A percentile compares a stretch with the other conserved stretches of the same genome.
Evolutionary conservation across 2,329 filamentous ascomycete species (phyloP).

Genomic region (Diaporthe caulivora): DNA sequence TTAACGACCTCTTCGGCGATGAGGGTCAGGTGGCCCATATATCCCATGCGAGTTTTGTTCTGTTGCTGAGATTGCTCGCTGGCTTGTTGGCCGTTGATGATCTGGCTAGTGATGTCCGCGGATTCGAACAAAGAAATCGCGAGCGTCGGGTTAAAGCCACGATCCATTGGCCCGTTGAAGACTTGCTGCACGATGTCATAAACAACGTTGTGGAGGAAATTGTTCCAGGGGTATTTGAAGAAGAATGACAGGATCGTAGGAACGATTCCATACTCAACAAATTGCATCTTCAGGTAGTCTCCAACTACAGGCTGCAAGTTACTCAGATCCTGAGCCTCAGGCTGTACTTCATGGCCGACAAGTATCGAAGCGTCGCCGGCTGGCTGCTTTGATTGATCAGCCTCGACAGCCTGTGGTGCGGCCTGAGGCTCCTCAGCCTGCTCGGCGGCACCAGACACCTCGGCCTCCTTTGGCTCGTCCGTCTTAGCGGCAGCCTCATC

Average conservation of each 20-base stretch:
- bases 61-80: slow-evolving; percentile 88
- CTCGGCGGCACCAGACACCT: slow-evolving; percentile 20
- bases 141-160: slow-evolving; percentile 89
- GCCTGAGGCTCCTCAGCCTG: slow-evolving; percentile 3
- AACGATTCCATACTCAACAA: slow-evolving; percentile 93
- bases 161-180: slow-evolving; percentile 98
- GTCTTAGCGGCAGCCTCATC: slow-evolving; percentile 28
- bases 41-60: slow-evolving; percentile 91
- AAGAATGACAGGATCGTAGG: slow-evolving; percentile 98
- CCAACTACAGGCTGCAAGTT: slow-evolving; percentile 80
- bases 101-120: slow-evolving; percentile 89
- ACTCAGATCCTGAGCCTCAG: slow-evolving; percentile 40
- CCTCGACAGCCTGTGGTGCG: slow-evolving; percentile 31
- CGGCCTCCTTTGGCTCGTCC: slow-evolving; percentile 8
- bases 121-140: slow-evolving; percentile 94
- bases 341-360: slow-evolving; percentile 43
- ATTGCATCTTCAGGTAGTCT: slow-evolving; percentile 94
- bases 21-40: slow-evolving; percentile 97
- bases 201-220: slow-evolving; percentile 98
- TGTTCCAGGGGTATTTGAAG: slow-evolving; percentile 99
- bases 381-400: slow-evolving; percentile 37
- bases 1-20: slow-evolving; percentile 99
- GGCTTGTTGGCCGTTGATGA: slow-evolving; percentile 88
- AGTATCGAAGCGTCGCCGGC: slow-evolving; percentile 47
- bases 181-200: slow-evolving; percentile 99